Evolutionary conservation across 139 green algal genomes (phyloP), one percentile per base, ranked within the genome.

Genomic region (Coccomyxa sp.): DNA sequence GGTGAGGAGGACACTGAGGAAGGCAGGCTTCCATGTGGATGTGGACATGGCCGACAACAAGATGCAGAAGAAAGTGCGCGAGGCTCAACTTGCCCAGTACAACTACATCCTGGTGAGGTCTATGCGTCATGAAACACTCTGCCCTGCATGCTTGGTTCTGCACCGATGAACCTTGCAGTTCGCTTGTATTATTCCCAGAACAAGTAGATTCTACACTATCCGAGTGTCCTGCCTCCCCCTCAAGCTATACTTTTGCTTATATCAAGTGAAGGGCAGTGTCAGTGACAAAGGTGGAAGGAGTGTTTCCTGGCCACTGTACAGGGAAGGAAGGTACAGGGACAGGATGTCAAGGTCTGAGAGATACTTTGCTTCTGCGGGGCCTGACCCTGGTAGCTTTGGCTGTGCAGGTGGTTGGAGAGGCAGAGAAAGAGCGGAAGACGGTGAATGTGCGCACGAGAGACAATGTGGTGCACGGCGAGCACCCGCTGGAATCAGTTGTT

Each of bases 21-120:
- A 85, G 13, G 84, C 82, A 0, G 86, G 88, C 45, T 87, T 98
- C 67, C 82, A 95, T 82, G 91, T 90, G 13, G 96, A 99, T 66
- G 89, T 90, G 3, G 95, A 99, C 86, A 27, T 86, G 32, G 89
- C 84, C 10, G 94, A 97, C 90, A 88, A 89, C 81, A 99, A 98
- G 88, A 98, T 99, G 93, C 93, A 98, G 91, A 99, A 99, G 91
- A 98, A 98, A 90, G 95, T 98, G 77, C 91, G 95, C 27, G 95
- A 98, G 86, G 96, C 96, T 31, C 96, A 99, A 90, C 88, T 99
- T 58, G 90, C 89, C 18, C 96, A 99, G 88, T 99, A 91, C 91
- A 99, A 99, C 93, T 99, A 98, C 90, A 99, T 99, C 86, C 89
- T 99, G 79, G 96, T 95, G 63, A 75, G 86, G 27, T 28, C 32